Base-by-base conservation (phyloP, 2,329 filamentous ascomycete species). In the Aureobasidium mangrovei region DNA sequence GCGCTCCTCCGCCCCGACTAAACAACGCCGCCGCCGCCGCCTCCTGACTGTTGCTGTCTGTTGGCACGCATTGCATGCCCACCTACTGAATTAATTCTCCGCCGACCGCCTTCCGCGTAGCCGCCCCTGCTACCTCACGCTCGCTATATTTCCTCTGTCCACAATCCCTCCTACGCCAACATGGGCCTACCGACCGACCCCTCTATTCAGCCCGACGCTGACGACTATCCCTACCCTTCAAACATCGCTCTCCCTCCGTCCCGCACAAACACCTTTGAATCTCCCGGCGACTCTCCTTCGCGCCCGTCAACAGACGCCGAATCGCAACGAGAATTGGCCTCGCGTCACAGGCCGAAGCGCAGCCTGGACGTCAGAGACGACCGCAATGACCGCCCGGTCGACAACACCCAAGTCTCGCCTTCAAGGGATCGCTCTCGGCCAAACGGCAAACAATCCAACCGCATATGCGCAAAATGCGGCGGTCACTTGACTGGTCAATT, bases 401-500 rank as follows among this genome's bases (percentile, higher is more conserved):
- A 24, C 18, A 40, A 53, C 26, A 12, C 39, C 4, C 39, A 43
- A 32, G 28, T 46, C 26, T 39, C 51, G n/a, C 41, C 43, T 18
- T 54, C 51, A 41, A n/a, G 54, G 29, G 54, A 56, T 24, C 46
- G 46, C 39, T 56, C 54, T 27, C 32, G 47, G 35, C 40, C 54
- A 18, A 57, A 56, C 41, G 49, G 47, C 28, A 53, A 66, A 45
- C 62, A 69, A 64, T 61, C 67, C 36, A 51, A 42, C 6, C 69
- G 74, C 58, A 68, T 70, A 41, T 77, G 88, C 72, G 91, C 89
- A 65, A 96, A 95, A 71, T 98, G 93, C 67, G 83, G 84, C 60
- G 86, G 91, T 69, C 78, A 85, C 53, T 76, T 98, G 68, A 94
- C 89, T 1, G 93, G 93, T 41, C 93, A 98, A 71, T 98, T 97